These are phyloP conservation scores for Hortiboletus campestris DNA, from an alignment of 768 basidiomycete genomes.

Conservation along the genomic window DNA sequence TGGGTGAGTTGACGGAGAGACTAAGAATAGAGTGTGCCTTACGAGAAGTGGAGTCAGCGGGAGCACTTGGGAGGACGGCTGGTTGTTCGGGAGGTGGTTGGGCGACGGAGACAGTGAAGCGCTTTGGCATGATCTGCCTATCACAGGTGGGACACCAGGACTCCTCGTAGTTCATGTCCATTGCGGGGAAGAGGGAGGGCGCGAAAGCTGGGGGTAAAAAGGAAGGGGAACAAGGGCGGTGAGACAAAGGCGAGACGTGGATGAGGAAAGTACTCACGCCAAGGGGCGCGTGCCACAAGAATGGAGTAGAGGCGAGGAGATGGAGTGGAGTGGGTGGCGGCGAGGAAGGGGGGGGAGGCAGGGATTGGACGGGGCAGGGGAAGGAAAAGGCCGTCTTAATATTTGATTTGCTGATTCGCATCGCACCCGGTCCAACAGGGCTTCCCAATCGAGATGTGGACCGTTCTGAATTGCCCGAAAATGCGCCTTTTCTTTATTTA, in stretches of 20 bases:
- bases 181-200: constrained; percentile 16
- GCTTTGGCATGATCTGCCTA: constrained; percentile 78
- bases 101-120: constrained; percentile 49
- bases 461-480: constrained; percentile 19
- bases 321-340: constrained; percentile 15
- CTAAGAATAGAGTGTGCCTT: constrained; percentile 13
- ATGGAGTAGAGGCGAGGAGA: neutral
- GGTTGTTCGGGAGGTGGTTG: constrained; percentile 18
- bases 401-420: constrained; percentile 40
- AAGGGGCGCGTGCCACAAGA: neutral
- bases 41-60: constrained; percentile 41
- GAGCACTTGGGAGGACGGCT: constrained; percentile 27
- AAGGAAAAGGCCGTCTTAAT: constrained; percentile 34
- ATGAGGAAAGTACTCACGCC: constrained; percentile 6
- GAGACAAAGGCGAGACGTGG: constrained; percentile 16
- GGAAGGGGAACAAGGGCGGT: constrained; percentile 9
- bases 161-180: constrained; percentile 53
- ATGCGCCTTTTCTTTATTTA: constrained; percentile 24
- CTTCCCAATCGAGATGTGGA: constrained; percentile 14
- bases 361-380: constrained; percentile 22
- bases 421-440: constrained; percentile 27
- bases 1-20: constrained; percentile 4
- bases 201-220: constrained; percentile 11
- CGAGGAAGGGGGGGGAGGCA: constrained; percentile 21
- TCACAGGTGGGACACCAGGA: constrained; percentile 82